These are phyloP conservation scores for Moesziomyces globuligerus DNA, from an alignment of 1,284 basidiomycete genomes.

Conservation along the genomic window DNA sequence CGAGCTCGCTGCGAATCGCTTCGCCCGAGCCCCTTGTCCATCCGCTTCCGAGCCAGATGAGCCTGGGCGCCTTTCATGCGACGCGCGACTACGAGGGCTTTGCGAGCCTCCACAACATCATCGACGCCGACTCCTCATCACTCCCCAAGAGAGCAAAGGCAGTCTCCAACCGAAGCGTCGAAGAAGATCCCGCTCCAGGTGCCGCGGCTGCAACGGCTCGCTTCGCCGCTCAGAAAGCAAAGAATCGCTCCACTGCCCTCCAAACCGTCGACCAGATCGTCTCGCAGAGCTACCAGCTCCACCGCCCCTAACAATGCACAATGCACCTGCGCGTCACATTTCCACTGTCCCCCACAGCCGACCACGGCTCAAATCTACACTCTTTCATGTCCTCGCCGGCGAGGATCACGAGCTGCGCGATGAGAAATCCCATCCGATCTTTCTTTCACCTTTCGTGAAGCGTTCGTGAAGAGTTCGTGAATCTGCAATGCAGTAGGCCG, in stretches of 20 bases:
- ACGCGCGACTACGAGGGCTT: no score
- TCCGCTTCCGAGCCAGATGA: not conserved
- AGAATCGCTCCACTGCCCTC: slow-evolving; percentile 14
- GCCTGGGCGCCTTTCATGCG: slow-evolving; percentile 4
- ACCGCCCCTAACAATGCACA: not conserved
- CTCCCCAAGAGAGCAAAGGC: slow-evolving; percentile 22
- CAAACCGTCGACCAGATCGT: slow-evolving; percentile 26
- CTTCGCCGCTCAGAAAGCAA: slow-evolving; percentile 8
- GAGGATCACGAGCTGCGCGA: no score
- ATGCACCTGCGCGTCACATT: no score
- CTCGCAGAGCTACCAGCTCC: slow-evolving; percentile 12
- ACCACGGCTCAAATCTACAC: no score
- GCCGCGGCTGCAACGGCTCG: not conserved
- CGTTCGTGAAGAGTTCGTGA: no score
- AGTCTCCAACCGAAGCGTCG: slow-evolving; percentile 16
- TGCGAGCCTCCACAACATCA: slow-evolving; percentile 2
- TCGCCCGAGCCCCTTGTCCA: slow-evolving; percentile 8
- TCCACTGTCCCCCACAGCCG: no score
- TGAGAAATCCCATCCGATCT: no score
- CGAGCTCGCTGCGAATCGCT: slow-evolving; percentile 19
- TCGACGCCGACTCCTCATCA: not conserved
- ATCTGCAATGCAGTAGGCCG: no score
- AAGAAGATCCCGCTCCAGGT: not conserved
- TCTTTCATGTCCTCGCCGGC: no score
- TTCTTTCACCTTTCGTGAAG: no score